A percentile compares a stretch with the other conserved stretches of the same genome.
These are phyloP conservation scores for Suhomyces pyralidae DNA, from an alignment of 805 yeast genomes.

Conservation along the genomic window DNA sequence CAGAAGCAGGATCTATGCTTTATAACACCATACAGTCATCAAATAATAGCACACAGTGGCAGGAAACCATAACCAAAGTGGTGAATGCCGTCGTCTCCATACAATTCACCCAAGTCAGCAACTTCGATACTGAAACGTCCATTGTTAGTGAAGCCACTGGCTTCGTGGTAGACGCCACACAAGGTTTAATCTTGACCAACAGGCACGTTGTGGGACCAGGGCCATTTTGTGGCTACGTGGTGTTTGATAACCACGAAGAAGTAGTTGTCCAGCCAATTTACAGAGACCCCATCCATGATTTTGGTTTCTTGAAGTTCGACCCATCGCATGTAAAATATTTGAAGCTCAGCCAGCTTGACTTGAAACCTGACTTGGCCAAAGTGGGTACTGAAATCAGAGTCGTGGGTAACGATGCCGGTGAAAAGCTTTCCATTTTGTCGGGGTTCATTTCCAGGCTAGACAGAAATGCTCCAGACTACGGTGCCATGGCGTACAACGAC, in stretches of 20 bases:
- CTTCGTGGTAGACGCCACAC: constrained; percentile 79
- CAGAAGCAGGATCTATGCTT: constrained; percentile 9
- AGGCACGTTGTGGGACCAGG: constrained; percentile 96
- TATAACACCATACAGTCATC: constrained; percentile 11
- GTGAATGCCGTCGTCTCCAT: constrained; percentile 72
- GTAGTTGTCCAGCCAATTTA: constrained; percentile 81
- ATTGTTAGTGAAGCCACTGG: constrained; percentile 92
- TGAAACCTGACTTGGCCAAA: constrained; percentile 78
- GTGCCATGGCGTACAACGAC: constrained; percentile 82
- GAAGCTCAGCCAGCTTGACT: constrained; percentile 60
- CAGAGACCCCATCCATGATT: constrained; percentile 94
- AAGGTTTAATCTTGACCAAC: constrained; percentile 85
- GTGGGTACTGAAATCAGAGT: constrained; percentile 95
- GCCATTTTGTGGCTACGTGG: constrained; percentile 87
- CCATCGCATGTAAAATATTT: constrained; percentile 71
- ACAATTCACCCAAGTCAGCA: constrained; percentile 81
- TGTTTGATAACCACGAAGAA: constrained; percentile 93
- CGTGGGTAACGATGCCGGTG: constrained; percentile 96
- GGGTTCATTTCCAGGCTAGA: constrained; percentile 85
- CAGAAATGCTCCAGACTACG: constrained; percentile 94
- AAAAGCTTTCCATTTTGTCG: constrained; percentile 80
- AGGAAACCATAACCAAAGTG: constrained; percentile 15
- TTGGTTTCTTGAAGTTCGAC: constrained; percentile 81
- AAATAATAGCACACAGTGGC: constrained; percentile 16
- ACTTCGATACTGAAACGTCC: constrained; percentile 83